phyloP scores from a whole-genome alignment of 2,329 filamentous ascomycete genomes.

The Ceratocystis papillata region DNA sequence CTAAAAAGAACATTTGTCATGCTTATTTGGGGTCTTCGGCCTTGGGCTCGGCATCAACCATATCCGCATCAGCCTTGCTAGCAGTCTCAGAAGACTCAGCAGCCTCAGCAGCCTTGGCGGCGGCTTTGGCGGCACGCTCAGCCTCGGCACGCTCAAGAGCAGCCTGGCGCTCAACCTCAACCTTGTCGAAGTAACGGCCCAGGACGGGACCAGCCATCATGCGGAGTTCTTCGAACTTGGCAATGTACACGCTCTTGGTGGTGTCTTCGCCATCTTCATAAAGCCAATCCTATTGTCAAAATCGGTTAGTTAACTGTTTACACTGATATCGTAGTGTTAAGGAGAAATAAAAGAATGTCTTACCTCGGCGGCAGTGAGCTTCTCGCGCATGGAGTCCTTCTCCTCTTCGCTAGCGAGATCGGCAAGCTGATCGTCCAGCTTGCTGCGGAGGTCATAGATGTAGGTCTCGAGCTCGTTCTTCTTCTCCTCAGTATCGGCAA shows the following conservation, averaged over 20 bases:
- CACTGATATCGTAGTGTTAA: neutral
- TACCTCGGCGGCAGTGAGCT: conserved; percentile 80
- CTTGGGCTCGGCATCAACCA: conserved; percentile 51
- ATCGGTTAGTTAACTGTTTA: conserved; percentile 10
- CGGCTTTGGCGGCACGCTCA: conserved; percentile 60
- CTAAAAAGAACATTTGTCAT: conserved; percentile 15
- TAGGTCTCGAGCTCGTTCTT: conserved; percentile 99
- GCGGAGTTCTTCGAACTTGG: conserved; percentile 94
- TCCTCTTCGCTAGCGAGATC: conserved; percentile 86
- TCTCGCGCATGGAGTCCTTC: conserved; percentile 74
- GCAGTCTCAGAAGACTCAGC: conserved; percentile 34
- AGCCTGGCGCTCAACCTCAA: conserved; percentile 74
- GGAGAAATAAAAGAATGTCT: conserved; percentile 31
- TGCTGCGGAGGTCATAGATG: conserved; percentile 94
- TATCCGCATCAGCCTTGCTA: conserved; percentile 50
- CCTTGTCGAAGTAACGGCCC: conserved; percentile 90
- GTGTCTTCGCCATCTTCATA: conserved; percentile 95
- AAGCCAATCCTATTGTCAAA: conserved; percentile 71
- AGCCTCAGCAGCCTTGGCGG: conserved; percentile 44
- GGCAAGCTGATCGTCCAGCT: conserved; percentile 83
- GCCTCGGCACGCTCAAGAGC: conserved; percentile 67
- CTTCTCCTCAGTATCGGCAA: conserved; percentile 96
- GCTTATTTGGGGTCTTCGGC: conserved; percentile 33
- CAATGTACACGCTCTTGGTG: conserved; percentile 82
- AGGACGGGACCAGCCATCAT: conserved; percentile 81